A percentile compares a stretch with the other conserved stretches of the same genome.
Evolutionary conservation across 257 asterid genomes (phyloP).

Genomic region (Catharanthus roseus): DNA sequence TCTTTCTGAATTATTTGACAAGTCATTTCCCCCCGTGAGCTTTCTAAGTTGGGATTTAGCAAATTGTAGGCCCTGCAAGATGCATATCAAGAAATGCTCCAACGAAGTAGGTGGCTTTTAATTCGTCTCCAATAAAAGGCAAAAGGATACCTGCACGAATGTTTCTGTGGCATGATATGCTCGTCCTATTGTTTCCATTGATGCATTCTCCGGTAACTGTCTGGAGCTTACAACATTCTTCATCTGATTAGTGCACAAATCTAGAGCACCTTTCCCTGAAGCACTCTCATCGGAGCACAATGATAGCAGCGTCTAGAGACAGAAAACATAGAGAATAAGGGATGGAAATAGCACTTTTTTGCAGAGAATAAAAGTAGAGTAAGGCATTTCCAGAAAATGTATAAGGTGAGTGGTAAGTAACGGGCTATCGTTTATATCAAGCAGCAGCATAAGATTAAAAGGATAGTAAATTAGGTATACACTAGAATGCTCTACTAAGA

Average conservation of each 20-base stretch:
- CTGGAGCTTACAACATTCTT: conserved; percentile 71
- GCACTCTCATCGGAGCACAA: conserved; percentile 77
- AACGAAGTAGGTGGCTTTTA: conserved; percentile 7
- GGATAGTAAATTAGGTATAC: not conserved
- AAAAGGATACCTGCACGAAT: conserved; percentile 71
- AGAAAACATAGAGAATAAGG: conserved; percentile 20
- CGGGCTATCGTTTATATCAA: not conserved
- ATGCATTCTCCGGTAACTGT: conserved; percentile 76
- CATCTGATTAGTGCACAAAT: conserved; percentile 84
- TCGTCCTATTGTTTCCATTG: conserved; percentile 88
- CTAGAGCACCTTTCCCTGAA: conserved; percentile 89
- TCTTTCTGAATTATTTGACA: conserved; percentile 68
- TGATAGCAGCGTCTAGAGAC: conserved; percentile 70
- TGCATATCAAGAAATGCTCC: conserved; percentile 21
- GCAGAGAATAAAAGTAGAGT: not conserved
- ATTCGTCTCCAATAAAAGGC: conserved; percentile 19
- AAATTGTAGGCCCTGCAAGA: conserved; percentile 67
- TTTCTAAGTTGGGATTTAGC: conserved; percentile 86
- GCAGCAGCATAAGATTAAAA: not conserved
- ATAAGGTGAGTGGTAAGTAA: not conserved
- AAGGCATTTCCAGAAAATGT: not conserved
- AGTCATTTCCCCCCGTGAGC: conserved; percentile 69
- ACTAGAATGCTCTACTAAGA: not conserved
- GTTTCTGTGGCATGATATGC: conserved; percentile 98
- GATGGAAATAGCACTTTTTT: not conserved